These are phyloP conservation scores for Scopulariopsis brevicaulis DNA, from an alignment of 2,329 filamentous ascomycete species.

Conservation along the genomic window DNA sequence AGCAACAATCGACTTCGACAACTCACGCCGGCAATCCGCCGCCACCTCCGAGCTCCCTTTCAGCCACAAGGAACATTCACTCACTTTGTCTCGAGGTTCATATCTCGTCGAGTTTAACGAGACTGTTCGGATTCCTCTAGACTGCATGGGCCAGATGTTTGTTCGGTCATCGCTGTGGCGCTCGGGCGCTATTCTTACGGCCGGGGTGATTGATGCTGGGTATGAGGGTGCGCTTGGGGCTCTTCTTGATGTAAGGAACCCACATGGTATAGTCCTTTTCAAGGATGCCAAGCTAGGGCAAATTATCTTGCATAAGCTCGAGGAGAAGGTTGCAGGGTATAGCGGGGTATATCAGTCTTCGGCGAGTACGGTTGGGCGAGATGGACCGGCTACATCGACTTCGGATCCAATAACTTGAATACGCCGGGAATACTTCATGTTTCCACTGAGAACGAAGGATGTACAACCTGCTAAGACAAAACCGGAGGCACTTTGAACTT, in stretches of 20 bases:
- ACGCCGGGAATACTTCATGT: too few relatives aligned
- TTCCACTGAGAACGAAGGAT: too few relatives aligned
- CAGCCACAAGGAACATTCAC: neutral
- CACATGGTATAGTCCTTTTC: neutral
- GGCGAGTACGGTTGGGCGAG: neutral
- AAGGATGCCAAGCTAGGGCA: neutral
- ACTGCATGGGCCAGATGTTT: constrained; percentile 26
- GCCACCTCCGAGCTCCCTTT: constrained; percentile 7
- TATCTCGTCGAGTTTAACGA: constrained; percentile 29
- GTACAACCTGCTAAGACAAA: too few relatives aligned
- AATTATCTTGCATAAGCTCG: neutral
- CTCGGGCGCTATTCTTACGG: constrained; percentile 21
- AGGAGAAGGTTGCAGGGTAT: neutral
- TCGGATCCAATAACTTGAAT: too few relatives aligned
- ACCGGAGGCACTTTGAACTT: too few relatives aligned
- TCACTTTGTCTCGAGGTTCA: constrained; percentile 15
- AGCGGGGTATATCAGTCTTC: neutral
- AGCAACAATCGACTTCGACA: constrained; percentile 17
- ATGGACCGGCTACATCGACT: neutral
- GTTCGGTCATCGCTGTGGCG: constrained; percentile 25
- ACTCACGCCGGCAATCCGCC: constrained; percentile 14
- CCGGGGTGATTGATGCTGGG: constrained; percentile 28
- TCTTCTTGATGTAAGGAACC: neutral
- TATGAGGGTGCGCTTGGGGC: constrained; percentile 19
- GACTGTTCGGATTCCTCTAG: constrained; percentile 20